phyloP scores from a whole-genome alignment of 2,329 filamentous ascomycete genomes.

The Colletotrichum sp. region DNA sequence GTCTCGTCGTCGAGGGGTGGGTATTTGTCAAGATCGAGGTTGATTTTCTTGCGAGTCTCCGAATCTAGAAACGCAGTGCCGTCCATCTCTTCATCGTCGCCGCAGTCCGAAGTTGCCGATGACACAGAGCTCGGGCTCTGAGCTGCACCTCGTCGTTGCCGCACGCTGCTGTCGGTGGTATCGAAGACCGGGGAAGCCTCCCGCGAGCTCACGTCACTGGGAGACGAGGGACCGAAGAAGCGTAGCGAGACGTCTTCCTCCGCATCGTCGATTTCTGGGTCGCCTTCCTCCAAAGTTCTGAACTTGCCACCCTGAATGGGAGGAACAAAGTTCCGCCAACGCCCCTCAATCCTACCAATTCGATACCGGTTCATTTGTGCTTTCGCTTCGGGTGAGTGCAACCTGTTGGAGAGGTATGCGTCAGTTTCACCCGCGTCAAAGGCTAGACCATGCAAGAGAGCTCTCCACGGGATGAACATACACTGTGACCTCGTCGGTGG shows the following conservation, averaged over 20 bases:
- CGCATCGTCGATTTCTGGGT: conserved; percentile 39
- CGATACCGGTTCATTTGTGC: conserved; percentile 80
- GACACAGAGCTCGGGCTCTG: conserved; percentile 44
- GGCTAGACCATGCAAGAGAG: neutral
- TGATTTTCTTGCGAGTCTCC: conserved; percentile 75
- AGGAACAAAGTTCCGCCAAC: conserved; percentile 87
- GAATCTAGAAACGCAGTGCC: conserved; percentile 73
- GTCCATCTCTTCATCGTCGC: conserved; percentile 48
- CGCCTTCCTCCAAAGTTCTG: conserved; percentile 41
- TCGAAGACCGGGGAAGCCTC: conserved; percentile 58
- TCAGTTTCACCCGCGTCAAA: neutral
- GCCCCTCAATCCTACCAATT: conserved; percentile 80
- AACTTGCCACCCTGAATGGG: conserved; percentile 91
- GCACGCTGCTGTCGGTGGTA: conserved; percentile 30
- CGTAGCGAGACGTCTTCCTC: conserved; percentile 22
- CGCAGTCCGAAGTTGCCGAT: conserved; percentile 60
- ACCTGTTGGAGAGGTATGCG: conserved; percentile 47
- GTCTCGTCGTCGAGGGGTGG: conserved; percentile 75
- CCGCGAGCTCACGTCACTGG: conserved; percentile 59
- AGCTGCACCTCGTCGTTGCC: conserved; percentile 30
- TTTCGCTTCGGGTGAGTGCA: conserved; percentile 82
- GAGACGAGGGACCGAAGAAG: conserved; percentile 33
- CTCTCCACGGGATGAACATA: conserved; percentile 50
- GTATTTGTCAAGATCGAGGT: conserved; percentile 79
- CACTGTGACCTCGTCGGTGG: conserved; percentile 92